Conservation (phyloP, 2,329 filamentous ascomycete genomes). For the Fusarium metavorans region DNA sequence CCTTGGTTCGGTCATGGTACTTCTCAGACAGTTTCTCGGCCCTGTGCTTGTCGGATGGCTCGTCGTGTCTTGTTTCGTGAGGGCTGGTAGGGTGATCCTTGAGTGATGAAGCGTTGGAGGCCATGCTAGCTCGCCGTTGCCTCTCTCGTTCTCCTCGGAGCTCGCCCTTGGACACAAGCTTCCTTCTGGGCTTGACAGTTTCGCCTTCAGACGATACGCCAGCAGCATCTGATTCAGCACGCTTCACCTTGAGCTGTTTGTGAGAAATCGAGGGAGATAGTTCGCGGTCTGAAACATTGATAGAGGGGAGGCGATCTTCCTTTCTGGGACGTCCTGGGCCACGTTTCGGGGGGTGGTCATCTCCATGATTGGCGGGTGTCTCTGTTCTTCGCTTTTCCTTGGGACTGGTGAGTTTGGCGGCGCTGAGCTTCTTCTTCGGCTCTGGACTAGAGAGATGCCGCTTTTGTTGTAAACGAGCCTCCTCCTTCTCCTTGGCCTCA, state of each 20-base stretch:
- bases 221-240: constrained; percentile 65
- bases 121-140: constrained; percentile 69
- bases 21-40: constrained; percentile 60
- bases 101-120: constrained; percentile 65
- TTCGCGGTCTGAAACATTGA: constrained; percentile 65
- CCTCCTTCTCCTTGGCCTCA: constrained; percentile 61
- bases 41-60: constrained; percentile 60
- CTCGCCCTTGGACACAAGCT: constrained; percentile 73
- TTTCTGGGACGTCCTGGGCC: constrained; percentile 67
- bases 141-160: constrained; percentile 70
- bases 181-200: constrained; percentile 69
- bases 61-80: constrained; percentile 62
- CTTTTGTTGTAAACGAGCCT: constrained; percentile 57
- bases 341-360: constrained; percentile 64
- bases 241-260: constrained; percentile 65
- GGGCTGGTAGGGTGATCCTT: constrained; percentile 65
- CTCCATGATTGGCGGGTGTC: constrained; percentile 56
- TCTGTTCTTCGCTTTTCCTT: constrained; percentile 63
- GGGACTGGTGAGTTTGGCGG: constrained; percentile 56
- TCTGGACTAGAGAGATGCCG: constrained; percentile 64
- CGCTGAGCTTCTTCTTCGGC: constrained; percentile 56
- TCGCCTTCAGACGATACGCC: constrained; percentile 68
- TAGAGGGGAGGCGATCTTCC: constrained; percentile 62
- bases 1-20: constrained; percentile 70
- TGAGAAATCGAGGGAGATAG: constrained; percentile 60